Base-by-base conservation (phyloP, 176 grass and related monocot species). In the Carex parvula region DNA sequence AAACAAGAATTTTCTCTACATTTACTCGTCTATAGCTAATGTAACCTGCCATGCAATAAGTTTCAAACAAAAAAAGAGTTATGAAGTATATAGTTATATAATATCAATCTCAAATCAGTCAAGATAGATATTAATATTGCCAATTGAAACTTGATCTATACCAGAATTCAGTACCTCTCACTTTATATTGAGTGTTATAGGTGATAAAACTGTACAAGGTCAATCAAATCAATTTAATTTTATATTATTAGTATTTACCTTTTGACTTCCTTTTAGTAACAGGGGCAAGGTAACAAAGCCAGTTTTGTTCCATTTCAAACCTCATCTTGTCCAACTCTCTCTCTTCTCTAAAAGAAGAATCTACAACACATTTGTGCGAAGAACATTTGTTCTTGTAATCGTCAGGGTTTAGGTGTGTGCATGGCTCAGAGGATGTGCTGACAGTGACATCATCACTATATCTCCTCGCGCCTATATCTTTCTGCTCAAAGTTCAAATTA, bases 271-370 rank as follows among this genome's bases (percentile, higher is more conserved):
- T 77, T 1, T 12, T 80, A 46, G 67, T 58, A 76, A 82, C 91
- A 62, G 95, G 90, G 58, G 82, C 76, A 21, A 94, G 67, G 65
- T 91, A 98, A 79, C 79, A 60, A 73, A 94, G 94, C 73, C 90
- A 88, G 86, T 83, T 84, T 60, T 94, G 85, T 84, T 94, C 87
- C 90, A 97, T 97, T 81, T 91, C 86, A 84, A 82, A 82, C 86
- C 87, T 94, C 78, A 94, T 88, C 79, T 29, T 82, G 63, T 92
- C 66, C 15, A 97, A 26, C 79, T 72, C 24, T 53, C 72, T 76
- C 44, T 55, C 87, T 86, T 62, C 37, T 75, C 20, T 79, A 54
- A 53, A 81, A 81, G 57, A 85, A 29, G 85, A 79, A 26, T 79
- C 17, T 67, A 57, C 81, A 79, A 64, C 53, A 42, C 42, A 81